phyloP scores from a whole-genome alignment of 352 stramenopile species.

The Phytophthora meadii region DNA sequence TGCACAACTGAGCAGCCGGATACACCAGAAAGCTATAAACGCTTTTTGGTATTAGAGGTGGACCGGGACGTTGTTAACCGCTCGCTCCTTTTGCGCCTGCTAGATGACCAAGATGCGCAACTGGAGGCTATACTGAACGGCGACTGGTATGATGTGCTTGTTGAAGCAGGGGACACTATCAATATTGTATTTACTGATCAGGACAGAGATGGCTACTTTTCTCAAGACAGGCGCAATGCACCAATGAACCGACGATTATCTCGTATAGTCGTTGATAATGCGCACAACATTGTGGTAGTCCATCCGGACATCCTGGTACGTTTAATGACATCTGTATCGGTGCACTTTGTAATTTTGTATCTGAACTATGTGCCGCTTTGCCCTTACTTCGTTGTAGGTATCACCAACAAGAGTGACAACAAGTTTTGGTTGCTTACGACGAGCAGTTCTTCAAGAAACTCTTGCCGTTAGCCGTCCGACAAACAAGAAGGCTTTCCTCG shows the following conservation, averaged over 20 bases:
- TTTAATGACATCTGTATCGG: conserved; percentile 8
- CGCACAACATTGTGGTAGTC: conserved; percentile 66
- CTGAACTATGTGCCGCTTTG: conserved; percentile 13
- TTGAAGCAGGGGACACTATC: conserved; percentile 79
- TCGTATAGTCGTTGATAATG: conserved; percentile 58
- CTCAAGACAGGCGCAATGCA: conserved; percentile 23
- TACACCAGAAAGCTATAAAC: conserved; percentile 49
- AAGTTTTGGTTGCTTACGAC: conserved; percentile 75
- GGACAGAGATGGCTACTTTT: conserved; percentile 54
- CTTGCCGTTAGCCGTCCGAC: conserved; percentile 65
- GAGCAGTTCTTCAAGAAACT: conserved; percentile 72
- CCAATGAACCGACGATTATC: conserved; percentile 10
- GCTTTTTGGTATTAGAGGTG: conserved; percentile 72
- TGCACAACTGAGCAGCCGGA: conserved; percentile 2
- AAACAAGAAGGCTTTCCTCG: conserved; percentile 69
- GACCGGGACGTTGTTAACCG: conserved; percentile 61
- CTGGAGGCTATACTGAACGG: conserved; percentile 64
- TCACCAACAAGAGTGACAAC: conserved; percentile 84
- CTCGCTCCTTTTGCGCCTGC: conserved; percentile 57
- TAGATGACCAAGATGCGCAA: conserved; percentile 73
- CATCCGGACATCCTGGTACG: conserved; percentile 82
- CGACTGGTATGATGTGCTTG: conserved; percentile 80
- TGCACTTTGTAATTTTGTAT: neutral
- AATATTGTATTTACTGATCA: conserved; percentile 80
- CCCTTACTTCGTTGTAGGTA: conserved; percentile 45